Percentiles rank a stretch among this genome's conserved stretches.
These are phyloP conservation scores for Herpotrichia juniperi DNA, from an alignment of 2,329 filamentous ascomycete genomes.

Conservation along the genomic window DNA sequence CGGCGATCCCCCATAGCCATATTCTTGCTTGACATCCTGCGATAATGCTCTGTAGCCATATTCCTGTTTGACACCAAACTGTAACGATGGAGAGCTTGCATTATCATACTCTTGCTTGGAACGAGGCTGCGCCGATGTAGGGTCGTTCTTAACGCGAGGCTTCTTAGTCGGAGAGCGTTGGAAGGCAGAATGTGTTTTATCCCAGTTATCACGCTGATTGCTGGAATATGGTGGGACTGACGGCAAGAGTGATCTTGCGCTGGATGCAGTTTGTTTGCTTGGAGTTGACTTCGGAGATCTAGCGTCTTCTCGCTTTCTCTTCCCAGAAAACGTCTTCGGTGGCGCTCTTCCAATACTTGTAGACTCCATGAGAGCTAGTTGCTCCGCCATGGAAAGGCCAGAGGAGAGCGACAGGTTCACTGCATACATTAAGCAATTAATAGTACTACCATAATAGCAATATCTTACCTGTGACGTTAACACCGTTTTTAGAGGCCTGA, in stretches of 20 bases:
- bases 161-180: constrained; percentile 9
- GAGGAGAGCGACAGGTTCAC: constrained; percentile 15
- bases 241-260: neutral
- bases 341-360: neutral
- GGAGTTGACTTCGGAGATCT: neutral
- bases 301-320: constrained; percentile 1
- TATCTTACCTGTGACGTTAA: constrained; percentile 8
- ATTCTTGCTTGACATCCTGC: too few species aligned
- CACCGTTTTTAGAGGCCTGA: neutral
- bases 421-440: neutral
- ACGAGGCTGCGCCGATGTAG: constrained; percentile 11
- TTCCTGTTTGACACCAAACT: constrained; percentile 10
- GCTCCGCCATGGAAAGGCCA: constrained; percentile 22
- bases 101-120: too few species aligned
- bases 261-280: constrained; percentile 1
- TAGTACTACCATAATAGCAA: constrained; percentile 4
- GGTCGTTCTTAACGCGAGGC: constrained; percentile 13
- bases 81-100: too few species aligned
- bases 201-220: neutral
- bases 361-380: constrained; percentile 20
- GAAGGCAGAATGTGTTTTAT: constrained; percentile 1
- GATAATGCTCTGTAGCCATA: neutral
- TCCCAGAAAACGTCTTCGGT: neutral
- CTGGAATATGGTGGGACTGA: constrained; percentile 1
- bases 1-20: neutral